Conservation (phyloP, 2,329 filamentous ascomycete species). For the Raffaelea ambrosiae region DNA sequence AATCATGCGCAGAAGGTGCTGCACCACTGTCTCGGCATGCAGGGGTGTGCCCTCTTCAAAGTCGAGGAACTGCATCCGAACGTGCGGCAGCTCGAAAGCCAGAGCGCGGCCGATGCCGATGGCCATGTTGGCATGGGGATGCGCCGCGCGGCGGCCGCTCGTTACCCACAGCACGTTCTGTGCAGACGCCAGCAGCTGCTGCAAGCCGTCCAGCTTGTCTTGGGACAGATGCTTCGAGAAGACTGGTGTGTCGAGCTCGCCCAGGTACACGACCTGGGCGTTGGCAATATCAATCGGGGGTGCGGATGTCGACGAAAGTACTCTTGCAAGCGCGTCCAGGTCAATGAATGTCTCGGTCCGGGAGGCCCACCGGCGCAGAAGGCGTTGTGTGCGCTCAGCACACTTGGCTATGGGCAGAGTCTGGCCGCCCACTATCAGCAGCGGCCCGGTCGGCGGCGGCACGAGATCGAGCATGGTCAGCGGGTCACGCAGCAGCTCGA, state of each 20-base stretch:
- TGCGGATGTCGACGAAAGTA: background rate
- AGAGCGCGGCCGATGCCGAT: conserved; percentile 15
- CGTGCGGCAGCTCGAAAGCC: conserved; percentile 13
- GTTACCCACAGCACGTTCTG: conserved; percentile 17
- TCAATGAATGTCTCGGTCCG: background rate
- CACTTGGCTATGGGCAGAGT: conserved; percentile 1
- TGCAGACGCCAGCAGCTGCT: background rate
- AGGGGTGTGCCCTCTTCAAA: conserved; percentile 1
- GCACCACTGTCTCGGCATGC: conserved; percentile 5
- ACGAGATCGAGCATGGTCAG: background rate
- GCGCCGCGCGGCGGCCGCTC: conserved; percentile 6
- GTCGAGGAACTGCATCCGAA: conserved; percentile 17
- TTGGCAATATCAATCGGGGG: background rate
- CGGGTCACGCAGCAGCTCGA: conserved; percentile 15
- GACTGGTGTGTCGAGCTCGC: conserved; percentile 15
- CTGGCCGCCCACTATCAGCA: conserved; percentile 15
- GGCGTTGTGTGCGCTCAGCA: background rate
- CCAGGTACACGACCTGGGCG: conserved; percentile 13
- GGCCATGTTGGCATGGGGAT: conserved; percentile 15
- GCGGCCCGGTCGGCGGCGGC: background rate
- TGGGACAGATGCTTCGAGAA: too few species aligned
- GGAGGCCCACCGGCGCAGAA: conserved; percentile 1
- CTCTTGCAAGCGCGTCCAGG: too few species aligned
- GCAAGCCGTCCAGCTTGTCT: too few species aligned
- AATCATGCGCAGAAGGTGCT: conserved; percentile 12